Evolutionary conservation across 805 yeast species (phyloP).

Genomic region (Pichia thaimueangensis): DNA sequence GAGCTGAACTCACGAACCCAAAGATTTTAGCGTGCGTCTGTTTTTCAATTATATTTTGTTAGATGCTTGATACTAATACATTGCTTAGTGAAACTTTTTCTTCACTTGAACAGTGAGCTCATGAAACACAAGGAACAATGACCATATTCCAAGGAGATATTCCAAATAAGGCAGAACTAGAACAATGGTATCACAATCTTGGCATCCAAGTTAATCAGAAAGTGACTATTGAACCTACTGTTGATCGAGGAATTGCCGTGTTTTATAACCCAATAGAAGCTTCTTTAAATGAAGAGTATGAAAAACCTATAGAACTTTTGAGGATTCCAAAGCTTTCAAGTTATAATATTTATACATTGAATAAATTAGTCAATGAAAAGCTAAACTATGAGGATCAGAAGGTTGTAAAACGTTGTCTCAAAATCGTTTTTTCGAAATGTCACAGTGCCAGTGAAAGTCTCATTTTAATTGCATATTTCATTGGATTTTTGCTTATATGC

Average conservation of each 20-base stretch:
- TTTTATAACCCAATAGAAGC: slow-evolving; percentile 18
- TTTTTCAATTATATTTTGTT: too few species aligned
- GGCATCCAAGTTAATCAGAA: slow-evolving; percentile 10
- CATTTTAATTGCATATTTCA: slow-evolving; percentile 22
- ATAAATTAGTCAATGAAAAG: slow-evolving; percentile 12
- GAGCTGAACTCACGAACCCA: too few species aligned
- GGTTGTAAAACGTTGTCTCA: slow-evolving; percentile 18
- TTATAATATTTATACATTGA: slow-evolving; percentile 29
- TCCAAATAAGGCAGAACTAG: neutral
- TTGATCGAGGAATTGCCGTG: slow-evolving; percentile 30
- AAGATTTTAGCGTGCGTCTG: too few species aligned
- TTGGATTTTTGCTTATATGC: slow-evolving; percentile 17
- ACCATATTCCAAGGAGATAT: slow-evolving; percentile 6
- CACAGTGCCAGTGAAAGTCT: slow-evolving; percentile 21
- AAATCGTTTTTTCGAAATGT: slow-evolving; percentile 10
- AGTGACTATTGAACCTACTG: slow-evolving; percentile 15
- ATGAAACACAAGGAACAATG: neutral
- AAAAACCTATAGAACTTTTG: slow-evolving; percentile 27
- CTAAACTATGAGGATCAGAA: slow-evolving; percentile 17
- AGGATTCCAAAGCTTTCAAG: slow-evolving; percentile 32
- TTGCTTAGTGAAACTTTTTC: too few species aligned
- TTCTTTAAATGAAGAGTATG: slow-evolving; percentile 6
- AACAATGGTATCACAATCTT: slow-evolving; percentile 13
- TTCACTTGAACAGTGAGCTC: too few species aligned
- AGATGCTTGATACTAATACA: too few species aligned